Base-by-base conservation (phyloP, 2,329 filamentous ascomycete genomes). In the Macrophomina tecta region DNA sequence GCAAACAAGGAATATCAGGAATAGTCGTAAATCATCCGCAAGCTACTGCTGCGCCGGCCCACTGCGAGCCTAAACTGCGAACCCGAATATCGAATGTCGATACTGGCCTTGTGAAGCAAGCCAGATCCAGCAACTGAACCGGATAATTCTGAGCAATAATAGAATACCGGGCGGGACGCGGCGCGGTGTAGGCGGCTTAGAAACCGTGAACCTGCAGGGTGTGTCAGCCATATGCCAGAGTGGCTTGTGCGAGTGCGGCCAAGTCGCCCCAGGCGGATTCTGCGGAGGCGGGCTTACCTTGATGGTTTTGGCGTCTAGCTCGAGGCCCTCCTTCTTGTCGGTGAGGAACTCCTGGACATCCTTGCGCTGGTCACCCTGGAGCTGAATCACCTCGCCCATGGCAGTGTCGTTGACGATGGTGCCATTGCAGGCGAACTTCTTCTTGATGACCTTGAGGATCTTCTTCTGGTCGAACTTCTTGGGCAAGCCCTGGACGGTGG, bases 381-480 rank as follows among this genome's bases (percentile, higher is more conserved):
- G 91, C 87, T 99, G 95, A 80, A 99, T 97, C 87, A 98, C 94
- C 87, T 98, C 94, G 81, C 94, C 94, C 92, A 97, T 97, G 84
- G 97, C 93, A 75, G 87, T 88, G 84, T 98, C 94, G 80, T 89
- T 89, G 83, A 98, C 94, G 82, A 98, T 96, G 84, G 94, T 98
- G 88, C 95, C 95, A 97, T 99, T 98, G 92, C 94, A 98, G 83
- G 95, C 94, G 79, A 98, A 98, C 82, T 97, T 95, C 89, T 98
- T 98, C 90, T 98, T 98, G 87, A 98, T 97, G 83, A 97, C 94
- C 87, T 97, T 97, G 78, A 99, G 90, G 81, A 99, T 97, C 86
- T 97, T 97, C 90, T 97, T 98, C 84, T 95, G 93, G 85, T 97
- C 94, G 80, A 97, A 98, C 82, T 98, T 97, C 87, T 95, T 95